phyloP scores from a whole-genome alignment of 768 basidiomycete species.

The Lentinula boryana region DNA sequence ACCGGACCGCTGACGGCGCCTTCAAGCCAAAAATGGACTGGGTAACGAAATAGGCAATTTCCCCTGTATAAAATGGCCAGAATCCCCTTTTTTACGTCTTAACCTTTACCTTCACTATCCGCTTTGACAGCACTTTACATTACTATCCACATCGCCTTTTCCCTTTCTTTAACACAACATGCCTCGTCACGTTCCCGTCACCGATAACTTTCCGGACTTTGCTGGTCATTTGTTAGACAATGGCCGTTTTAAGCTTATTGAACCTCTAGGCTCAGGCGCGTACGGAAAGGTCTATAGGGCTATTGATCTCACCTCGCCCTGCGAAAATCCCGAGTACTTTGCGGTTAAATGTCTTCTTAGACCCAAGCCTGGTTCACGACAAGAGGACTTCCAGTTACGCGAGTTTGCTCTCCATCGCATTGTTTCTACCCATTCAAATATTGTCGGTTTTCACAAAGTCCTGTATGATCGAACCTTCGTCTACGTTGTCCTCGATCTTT shows the following conservation, averaged over 20 bases:
- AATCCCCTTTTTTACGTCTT: slow-evolving; percentile 12
- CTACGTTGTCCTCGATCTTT: slow-evolving; percentile 62
- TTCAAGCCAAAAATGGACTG: not conserved
- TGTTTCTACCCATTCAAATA: slow-evolving; percentile 50
- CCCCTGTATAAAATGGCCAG: slow-evolving; percentile 1
- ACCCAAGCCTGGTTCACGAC: slow-evolving; percentile 44
- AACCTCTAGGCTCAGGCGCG: slow-evolving; percentile 65
- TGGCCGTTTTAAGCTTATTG: slow-evolving; percentile 55
- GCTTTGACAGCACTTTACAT: slow-evolving; percentile 11
- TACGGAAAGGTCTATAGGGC: slow-evolving; percentile 78
- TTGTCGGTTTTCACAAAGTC: slow-evolving; percentile 64
- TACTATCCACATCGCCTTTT: slow-evolving; percentile 1
- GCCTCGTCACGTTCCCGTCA: slow-evolving; percentile 29
- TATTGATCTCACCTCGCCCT: slow-evolving; percentile 38
- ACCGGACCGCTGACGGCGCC: not conserved
- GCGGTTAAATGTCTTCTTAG: slow-evolving; percentile 77
- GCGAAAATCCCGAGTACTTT: slow-evolving; percentile 35
- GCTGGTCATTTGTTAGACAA: slow-evolving; percentile 45
- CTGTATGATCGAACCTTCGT: slow-evolving; percentile 55
- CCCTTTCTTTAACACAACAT: slow-evolving; percentile 17
- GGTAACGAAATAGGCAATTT: not conserved
- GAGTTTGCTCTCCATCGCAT: slow-evolving; percentile 58
- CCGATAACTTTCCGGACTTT: slow-evolving; percentile 45
- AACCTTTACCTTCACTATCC: slow-evolving; percentile 11
- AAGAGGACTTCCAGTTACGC: slow-evolving; percentile 55